Conservation (phyloP, 2,329 filamentous ascomycete genomes). For the Exophiala viscosa region DNA sequence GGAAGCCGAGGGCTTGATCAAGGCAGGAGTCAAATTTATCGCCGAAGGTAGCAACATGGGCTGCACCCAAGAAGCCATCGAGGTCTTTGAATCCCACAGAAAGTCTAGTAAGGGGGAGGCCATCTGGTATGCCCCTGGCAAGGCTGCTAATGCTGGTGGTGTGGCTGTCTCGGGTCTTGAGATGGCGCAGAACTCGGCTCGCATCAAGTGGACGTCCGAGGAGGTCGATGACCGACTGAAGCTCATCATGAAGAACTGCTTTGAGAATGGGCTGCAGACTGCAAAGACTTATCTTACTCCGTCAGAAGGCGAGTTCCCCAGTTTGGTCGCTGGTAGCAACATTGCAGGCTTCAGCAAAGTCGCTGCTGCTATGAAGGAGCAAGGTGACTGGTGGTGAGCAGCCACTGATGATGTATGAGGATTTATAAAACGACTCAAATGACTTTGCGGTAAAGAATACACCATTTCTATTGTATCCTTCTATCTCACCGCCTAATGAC, state of each 20-base stretch:
- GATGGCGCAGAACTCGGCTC: constrained; percentile 96
- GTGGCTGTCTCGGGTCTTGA: constrained; percentile 95
- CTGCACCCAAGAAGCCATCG: constrained; percentile 91
- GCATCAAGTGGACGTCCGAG: constrained; percentile 79
- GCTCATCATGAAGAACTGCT: constrained; percentile 91
- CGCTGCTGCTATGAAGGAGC: constrained; percentile 86
- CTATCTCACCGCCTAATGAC: too few relatives aligned
- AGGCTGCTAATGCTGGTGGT: constrained; percentile 96
- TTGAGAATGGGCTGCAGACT: constrained; percentile 82
- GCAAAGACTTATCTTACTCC: constrained; percentile 82
- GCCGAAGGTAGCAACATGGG: constrained; percentile 99
- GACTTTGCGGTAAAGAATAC: too few relatives aligned
- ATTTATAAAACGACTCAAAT: too few relatives aligned
- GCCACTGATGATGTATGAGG: too few relatives aligned
- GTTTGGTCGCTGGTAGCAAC: constrained; percentile 88
- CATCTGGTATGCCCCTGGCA: constrained; percentile 95
- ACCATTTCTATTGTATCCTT: too few relatives aligned
- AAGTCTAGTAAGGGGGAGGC: constrained; percentile 64
- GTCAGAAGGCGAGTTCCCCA: constrained; percentile 79
- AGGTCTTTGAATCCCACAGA: constrained; percentile 79
- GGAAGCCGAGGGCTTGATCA: constrained; percentile 79
- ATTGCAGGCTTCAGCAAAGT: constrained; percentile 99
- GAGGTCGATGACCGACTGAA: constrained; percentile 90
- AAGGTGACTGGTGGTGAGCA: constrained; percentile 84
- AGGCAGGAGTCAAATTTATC: constrained; percentile 74